phyloP scores from a whole-genome alignment of 2,329 filamentous ascomycete genomes.

The Periconia sp. region DNA sequence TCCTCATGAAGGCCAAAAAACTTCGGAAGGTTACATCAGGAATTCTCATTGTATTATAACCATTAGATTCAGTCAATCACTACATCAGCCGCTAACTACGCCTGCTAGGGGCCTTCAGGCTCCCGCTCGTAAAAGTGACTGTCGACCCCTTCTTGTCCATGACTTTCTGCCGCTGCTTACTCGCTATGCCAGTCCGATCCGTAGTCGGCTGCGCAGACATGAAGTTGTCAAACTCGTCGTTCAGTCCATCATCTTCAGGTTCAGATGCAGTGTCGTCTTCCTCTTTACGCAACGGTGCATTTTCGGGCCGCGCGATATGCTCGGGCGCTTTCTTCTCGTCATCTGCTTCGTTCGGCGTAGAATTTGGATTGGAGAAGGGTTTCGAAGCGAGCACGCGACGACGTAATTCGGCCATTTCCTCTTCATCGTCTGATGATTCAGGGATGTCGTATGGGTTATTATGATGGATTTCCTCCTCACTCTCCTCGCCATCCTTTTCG shows the following conservation, averaged over 20 bases:
- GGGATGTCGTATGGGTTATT: conserved; percentile 78
- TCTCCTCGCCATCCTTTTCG: conserved; percentile 35
- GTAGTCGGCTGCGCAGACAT: conserved; percentile 90
- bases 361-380: conserved; percentile 72
- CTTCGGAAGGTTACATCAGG: too few species aligned
- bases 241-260: conserved; percentile 65
- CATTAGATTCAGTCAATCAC: too few species aligned
- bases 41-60: too few species aligned
- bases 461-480: conserved; percentile 56
- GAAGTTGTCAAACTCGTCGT: conserved; percentile 89
- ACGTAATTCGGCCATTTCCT: conserved; percentile 91
- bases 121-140: conserved; percentile 41
- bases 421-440: conserved; percentile 76
- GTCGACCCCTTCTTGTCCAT: conserved; percentile 32
- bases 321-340: conserved; percentile 63
- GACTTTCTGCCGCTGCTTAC: conserved; percentile 62
- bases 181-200: conserved; percentile 77
- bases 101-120: conserved; percentile 30
- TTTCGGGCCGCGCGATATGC: conserved; percentile 66
- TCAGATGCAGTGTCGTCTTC: conserved; percentile 64
- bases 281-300: conserved; percentile 35
- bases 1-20: too few species aligned
- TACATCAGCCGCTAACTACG: too few species aligned
- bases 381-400: conserved; percentile 90
- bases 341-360: conserved; percentile 26